phyloP scores from a whole-genome alignment of 139 green algal species.

The Asterochloris erici region DNA sequence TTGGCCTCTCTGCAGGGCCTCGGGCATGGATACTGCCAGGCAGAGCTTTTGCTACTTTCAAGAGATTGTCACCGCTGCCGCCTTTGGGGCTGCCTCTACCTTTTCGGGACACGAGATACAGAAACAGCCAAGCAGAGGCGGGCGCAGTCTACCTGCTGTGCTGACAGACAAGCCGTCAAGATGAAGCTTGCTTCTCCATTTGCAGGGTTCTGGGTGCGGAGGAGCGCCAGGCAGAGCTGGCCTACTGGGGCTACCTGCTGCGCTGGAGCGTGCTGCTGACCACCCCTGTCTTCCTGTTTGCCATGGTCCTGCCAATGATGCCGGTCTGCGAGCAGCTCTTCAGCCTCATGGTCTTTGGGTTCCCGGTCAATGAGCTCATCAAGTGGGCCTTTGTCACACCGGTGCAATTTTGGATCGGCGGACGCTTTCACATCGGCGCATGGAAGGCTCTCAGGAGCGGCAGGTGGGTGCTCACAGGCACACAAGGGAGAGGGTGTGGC shows the following conservation, averaged over 20 bases:
- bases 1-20: no score
- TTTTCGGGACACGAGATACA: no score
- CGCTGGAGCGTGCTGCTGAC: slow-evolving; percentile 60
- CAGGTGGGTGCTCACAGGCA: slow-evolving; percentile 40
- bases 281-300: slow-evolving; percentile 83
- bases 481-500: not conserved
- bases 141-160: no score
- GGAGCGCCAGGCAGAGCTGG: slow-evolving; percentile 42
- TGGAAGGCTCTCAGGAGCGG: slow-evolving; percentile 58
- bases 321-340: slow-evolving; percentile 37
- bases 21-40: no score
- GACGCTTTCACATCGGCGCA: slow-evolving; percentile 89
- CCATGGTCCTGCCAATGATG: slow-evolving; percentile 82
- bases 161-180: no score
- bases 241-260: slow-evolving; percentile 47
- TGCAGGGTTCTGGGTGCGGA: slow-evolving; percentile 12
- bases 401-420: slow-evolving; percentile 89
- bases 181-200: not conserved
- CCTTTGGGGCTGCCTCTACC: no score
- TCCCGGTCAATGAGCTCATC: slow-evolving; percentile 72
- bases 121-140: no score
- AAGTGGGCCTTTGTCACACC: slow-evolving; percentile 86
- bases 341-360: slow-evolving; percentile 47
- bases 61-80: no score
- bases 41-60: no score